Evolutionary conservation across 2,329 filamentous ascomycete species (phyloP).

Genomic region (Talaromyces funiculosus): DNA sequence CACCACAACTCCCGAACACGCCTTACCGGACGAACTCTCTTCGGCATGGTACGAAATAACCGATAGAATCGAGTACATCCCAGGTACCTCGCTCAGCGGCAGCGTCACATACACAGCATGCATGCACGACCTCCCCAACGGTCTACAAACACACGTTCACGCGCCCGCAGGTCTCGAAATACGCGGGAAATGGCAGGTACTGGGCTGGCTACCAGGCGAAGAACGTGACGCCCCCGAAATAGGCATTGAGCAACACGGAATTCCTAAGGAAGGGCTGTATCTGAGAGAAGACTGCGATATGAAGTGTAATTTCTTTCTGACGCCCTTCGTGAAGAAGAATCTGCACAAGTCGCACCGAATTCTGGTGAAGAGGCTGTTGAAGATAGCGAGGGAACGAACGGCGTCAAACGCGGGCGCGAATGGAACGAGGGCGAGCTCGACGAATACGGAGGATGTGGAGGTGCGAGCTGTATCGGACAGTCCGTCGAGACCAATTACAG

Average conservation of each 20-base stretch:
- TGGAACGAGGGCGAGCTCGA: background rate
- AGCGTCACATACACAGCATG: slow-evolving; percentile 71
- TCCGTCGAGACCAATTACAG: background rate
- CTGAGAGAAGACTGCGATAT: slow-evolving; percentile 77
- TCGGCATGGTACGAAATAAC: slow-evolving; percentile 73
- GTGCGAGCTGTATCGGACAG: background rate
- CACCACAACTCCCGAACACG: slow-evolving; percentile 62
- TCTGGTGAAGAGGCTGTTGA: slow-evolving; percentile 58
- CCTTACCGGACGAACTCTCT: slow-evolving; percentile 58
- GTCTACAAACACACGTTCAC: slow-evolving; percentile 75
- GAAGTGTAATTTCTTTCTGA: slow-evolving; percentile 70
- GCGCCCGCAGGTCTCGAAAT: slow-evolving; percentile 79
- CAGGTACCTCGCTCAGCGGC: slow-evolving; percentile 56
- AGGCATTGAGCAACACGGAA: slow-evolving; percentile 48
- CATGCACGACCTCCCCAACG: slow-evolving; percentile 67
- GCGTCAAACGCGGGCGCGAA: background rate
- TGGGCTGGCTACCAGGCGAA: slow-evolving; percentile 68
- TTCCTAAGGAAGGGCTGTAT: slow-evolving; percentile 64
- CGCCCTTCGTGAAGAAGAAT: slow-evolving; percentile 72
- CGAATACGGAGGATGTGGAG: background rate
- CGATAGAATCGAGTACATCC: slow-evolving; percentile 69
- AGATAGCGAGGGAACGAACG: slow-evolving; percentile 39
- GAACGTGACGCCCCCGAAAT: slow-evolving; percentile 60
- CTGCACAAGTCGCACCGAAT: slow-evolving; percentile 67
- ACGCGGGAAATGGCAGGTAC: slow-evolving; percentile 68